Evolutionary conservation across 345 rosid genomes (phyloP), one percentile per base, ranked within the genome.

Genomic region (Salix exigua): DNA sequence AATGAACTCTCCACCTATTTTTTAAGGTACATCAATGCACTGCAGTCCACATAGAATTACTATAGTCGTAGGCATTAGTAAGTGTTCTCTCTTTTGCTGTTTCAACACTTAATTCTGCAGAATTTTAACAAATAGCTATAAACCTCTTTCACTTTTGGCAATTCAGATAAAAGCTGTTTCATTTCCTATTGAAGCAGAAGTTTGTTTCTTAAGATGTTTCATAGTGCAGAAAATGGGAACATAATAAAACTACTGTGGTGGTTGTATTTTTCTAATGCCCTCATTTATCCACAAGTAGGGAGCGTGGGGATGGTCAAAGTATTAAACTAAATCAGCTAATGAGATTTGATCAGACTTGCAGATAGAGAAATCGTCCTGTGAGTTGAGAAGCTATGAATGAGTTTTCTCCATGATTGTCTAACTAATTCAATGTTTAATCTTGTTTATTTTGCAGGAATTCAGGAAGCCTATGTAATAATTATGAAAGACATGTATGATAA

Each of bases 361-460:
- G 6, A 40, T n/a, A 13, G 50, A 44, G 5, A 44, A 44, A 12
- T 44, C 50, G 1, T 44, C 2, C 4, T 44, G 5, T 44, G 50
- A 44, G 50, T 14, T 44, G 50, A 13, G 50, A 58, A 58, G 21
- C 63, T 58, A 58, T 44, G 4, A 18, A 58, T 58, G 63, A 58
- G n/a, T 18, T 70, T 26, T 26, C 1, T 16, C 31, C 44, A 4
- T 18, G 18, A 50, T 35, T 13, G 19, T 60, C n/a, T 16, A 17
- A 62, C 17, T 62, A 23, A 62, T 26, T 23, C 26, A 12, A 62
- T n/a, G n/a, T 33, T 65, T 74, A 0, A 11, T 23, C 53, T 35
- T 35, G 38, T 17, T 66, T 66, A 42, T 58, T 14, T 66, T 84
- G 70, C 87, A 84, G 89, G 83, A 73, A 79, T 74, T 75, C 71